phyloP scores from a whole-genome alignment of 2,329 filamentous ascomycete species.

The Nemania sp. region DNA sequence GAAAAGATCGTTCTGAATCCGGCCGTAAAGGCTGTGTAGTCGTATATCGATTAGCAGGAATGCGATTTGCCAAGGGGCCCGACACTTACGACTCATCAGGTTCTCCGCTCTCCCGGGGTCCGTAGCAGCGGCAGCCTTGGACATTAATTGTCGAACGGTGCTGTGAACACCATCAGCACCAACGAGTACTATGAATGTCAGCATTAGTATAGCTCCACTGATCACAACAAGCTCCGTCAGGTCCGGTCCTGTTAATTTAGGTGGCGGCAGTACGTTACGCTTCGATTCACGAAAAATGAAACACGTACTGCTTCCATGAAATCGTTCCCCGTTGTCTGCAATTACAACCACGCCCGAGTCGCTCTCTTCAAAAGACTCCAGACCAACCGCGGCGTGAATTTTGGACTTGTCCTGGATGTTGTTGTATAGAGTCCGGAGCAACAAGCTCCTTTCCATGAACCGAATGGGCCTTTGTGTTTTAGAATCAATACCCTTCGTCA shows the following conservation, averaged over 20 bases:
- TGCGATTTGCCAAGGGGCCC: not conserved
- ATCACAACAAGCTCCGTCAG: not conserved
- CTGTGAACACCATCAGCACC: conserved; percentile 29
- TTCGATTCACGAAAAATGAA: not conserved
- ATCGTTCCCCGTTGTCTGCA: conserved; percentile 19
- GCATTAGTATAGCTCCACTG: not conserved
- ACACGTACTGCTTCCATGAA: conserved; percentile 19
- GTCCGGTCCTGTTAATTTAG: not conserved
- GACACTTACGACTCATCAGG: conserved; percentile 13
- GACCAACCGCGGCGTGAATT: conserved; percentile 11
- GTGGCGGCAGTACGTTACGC: not conserved
- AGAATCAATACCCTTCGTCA: conserved; percentile 14
- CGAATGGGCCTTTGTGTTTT: conserved; percentile 15
- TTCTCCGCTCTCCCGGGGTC: conserved; percentile 15
- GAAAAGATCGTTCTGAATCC: conserved; percentile 26
- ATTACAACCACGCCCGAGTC: conserved; percentile 21
- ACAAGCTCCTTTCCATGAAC: conserved; percentile 27
- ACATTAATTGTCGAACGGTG: conserved; percentile 20
- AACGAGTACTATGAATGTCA: conserved; percentile 16
- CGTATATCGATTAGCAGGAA: not conserved
- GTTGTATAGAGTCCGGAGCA: conserved; percentile 19
- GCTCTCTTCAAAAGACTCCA: conserved; percentile 21
- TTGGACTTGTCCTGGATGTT: conserved; percentile 26
- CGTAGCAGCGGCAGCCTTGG: conserved; percentile 5
- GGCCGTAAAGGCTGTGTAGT: conserved; percentile 15